phyloP scores from a whole-genome alignment of 2,329 filamentous ascomycete genomes.

The Neopestalotiopsis sp. region DNA sequence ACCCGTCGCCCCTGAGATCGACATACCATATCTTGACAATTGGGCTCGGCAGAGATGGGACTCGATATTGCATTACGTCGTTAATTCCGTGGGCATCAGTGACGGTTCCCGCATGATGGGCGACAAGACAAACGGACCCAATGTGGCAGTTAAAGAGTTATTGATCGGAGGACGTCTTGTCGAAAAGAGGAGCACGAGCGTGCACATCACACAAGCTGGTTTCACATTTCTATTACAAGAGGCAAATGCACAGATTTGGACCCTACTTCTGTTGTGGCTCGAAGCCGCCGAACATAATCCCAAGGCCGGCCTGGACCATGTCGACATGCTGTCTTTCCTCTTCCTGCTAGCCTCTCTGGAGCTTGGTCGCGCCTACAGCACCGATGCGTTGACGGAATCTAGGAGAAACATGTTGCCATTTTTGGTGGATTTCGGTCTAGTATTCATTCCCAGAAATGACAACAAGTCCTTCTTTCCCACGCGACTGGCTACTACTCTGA shows the following conservation, averaged over 20 bases:
- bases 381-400: slow-evolving; percentile 78
- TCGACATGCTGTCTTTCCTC: slow-evolving; percentile 94
- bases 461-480: slow-evolving; percentile 82
- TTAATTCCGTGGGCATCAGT: slow-evolving; percentile 71
- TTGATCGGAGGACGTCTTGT: slow-evolving; percentile 84
- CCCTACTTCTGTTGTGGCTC: slow-evolving; percentile 89
- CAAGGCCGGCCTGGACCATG: slow-evolving; percentile 76
- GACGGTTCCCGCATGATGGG: slow-evolving; percentile 35
- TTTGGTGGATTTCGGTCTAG: slow-evolving; percentile 89
- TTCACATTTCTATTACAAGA: slow-evolving; percentile 96
- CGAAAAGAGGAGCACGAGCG: slow-evolving; percentile 55
- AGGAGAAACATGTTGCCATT: slow-evolving; percentile 90
- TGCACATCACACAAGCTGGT: slow-evolving; percentile 87
- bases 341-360: slow-evolving; percentile 95
- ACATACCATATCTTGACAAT: slow-evolving; percentile 76
- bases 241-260: slow-evolving; percentile 97
- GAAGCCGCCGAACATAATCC: slow-evolving; percentile 69
- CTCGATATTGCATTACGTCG: slow-evolving; percentile 93
- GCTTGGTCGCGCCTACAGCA: slow-evolving; percentile 89
- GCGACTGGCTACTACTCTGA: slow-evolving; percentile 90
- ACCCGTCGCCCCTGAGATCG: slow-evolving; percentile 66
- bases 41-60: slow-evolving; percentile 94
- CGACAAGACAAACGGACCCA: slow-evolving; percentile 59
- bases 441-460: slow-evolving; percentile 71
- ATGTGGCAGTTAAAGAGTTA: slow-evolving; percentile 82